Base-by-base conservation (phyloP, 371 early-diverging fungal species). In the Mortierella sp. region DNA sequence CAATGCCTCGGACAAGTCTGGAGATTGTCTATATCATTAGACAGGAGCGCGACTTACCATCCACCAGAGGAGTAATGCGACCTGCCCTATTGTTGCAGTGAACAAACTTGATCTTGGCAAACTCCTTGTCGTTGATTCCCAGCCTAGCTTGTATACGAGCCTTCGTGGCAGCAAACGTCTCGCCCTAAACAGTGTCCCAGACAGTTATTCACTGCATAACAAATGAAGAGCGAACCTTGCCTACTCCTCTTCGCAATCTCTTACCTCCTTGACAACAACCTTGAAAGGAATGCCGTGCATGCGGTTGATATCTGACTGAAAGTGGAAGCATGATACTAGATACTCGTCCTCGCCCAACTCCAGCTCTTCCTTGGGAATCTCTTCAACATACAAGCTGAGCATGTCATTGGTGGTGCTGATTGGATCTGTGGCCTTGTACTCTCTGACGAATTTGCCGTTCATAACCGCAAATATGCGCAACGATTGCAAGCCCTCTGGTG, bases 41-140 rank as follows among this genome's bases (percentile, higher is more conserved):
- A 34, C 7, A 34, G 10, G 34, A 10, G 19, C 2, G 44, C 37
- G 22, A 54, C 43, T 60, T 63, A 74, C 68, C 74, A 57, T 76
- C 77, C 4, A 52, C 54, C 46, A 76, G 8, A n/a, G 47, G 14
- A 16, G 54, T 65, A 13, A 48, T 19, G 17, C 58, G 56, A 22
- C 79, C 71, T 8, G 40, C 55, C 21, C 46, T 40, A 12, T 43
- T 24, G 48, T 67, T 48, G 22, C 13, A 54, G 55, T 86, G 71
- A 34, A 81, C 81, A 46, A 91, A 73, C 69, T 89, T 92, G 57
- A 93, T 86, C 73, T 93, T 95, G 31, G 82, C 82, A 80, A 93
- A 91, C 34, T 97, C 98, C 82, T 94, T 95, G 58, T 96, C 96
- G 63, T 76, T 84, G 79, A 94, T 81, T 0, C 94, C 94, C 29